Conservation (phyloP, 371 early-diverging fungal species). For the Thermomucor indicae-seudaticae region DNA sequence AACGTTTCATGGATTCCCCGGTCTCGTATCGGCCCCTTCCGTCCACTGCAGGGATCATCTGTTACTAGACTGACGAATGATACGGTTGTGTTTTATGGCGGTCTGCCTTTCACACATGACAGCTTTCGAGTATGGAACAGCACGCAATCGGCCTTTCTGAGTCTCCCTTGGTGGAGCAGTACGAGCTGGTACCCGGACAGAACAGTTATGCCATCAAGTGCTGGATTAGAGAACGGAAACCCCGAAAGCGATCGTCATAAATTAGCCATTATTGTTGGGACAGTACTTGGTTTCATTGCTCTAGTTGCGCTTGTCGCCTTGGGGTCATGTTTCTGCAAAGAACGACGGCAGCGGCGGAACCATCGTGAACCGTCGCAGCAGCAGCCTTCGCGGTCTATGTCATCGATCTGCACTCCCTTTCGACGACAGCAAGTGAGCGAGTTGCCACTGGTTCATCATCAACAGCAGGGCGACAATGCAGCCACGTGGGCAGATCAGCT, state of each 20-base stretch:
- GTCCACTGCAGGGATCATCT: constrained; percentile 4
- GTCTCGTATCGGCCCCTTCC: constrained; percentile 1
- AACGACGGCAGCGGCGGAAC: constrained; percentile 1
- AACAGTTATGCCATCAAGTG: not conserved
- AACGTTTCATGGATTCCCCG: constrained; percentile 1
- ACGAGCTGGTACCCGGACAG: not conserved
- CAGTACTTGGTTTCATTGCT: constrained; percentile 3
- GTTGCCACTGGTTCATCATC: not conserved
- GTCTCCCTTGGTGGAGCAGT: constrained; percentile 7
- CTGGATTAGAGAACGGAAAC: not conserved
- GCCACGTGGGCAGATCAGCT: constrained; percentile 3
- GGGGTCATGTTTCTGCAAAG: not conserved
- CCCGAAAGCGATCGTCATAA: not conserved
- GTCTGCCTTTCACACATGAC: constrained; percentile 5
- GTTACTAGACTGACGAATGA: constrained; percentile 4
- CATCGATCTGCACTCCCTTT: not conserved
- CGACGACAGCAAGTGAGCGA: not conserved
- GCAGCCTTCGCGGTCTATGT: not conserved
- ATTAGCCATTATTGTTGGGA: constrained; percentile 8
- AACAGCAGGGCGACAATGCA: not conserved
- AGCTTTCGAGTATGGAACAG: constrained; percentile 10
- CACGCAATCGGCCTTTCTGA: not conserved
- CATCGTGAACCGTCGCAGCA: not conserved
- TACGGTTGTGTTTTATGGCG: constrained; percentile 13
- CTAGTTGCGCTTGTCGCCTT: not conserved